Evolutionary conservation across 1,284 basidiomycete species (phyloP), one percentile per base, ranked within the genome.

Genomic region (Taiwanofungus camphoratus): DNA sequence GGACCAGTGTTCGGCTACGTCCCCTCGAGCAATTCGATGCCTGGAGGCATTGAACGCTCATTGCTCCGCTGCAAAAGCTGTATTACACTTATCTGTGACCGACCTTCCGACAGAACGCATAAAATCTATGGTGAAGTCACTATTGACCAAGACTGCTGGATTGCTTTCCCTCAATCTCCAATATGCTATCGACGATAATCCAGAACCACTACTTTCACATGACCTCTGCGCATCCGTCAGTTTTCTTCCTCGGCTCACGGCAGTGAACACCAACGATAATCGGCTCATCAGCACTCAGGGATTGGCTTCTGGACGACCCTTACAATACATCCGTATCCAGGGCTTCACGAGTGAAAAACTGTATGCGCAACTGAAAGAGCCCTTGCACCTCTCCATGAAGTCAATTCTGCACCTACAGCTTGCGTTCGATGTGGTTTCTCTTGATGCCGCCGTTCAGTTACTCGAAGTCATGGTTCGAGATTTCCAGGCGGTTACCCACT

Each of bases 141-240:
- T 51, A 11, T 41, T 57, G 32, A 39, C 32, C 6, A 48, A 33
- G 22, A 49, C 52, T 8, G 49, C 40, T 13, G 44, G 45, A 1
- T 45, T 57, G 3, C 41, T 52, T 11, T 57, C 55, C 4, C 48
- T 57, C 12, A 39, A 55, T 18, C 20, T 50, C 15, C 41, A 40
- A 21, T 6, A 18, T 26, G 19, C 22, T 5, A 26, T 20, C 36
- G 15, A 34, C 19, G 37, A 39, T 3, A 7, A 30, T 3, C 15
- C 16, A 8, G 24, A 39, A 20, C 21, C 16, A 4, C 9, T 20
- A 20, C 4, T 7, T 5, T 30, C 18, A 23, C 20, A 38, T 4
- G n/a, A 16, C 36, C 46, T 27, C 15, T 41, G 11, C 43, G 46
- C 42, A 4, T 50, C 49, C 9, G 21, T 15, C 13, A 30, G 33